Conservation (phyloP, 1,139 yeast species). For the Candida sp. region DNA sequence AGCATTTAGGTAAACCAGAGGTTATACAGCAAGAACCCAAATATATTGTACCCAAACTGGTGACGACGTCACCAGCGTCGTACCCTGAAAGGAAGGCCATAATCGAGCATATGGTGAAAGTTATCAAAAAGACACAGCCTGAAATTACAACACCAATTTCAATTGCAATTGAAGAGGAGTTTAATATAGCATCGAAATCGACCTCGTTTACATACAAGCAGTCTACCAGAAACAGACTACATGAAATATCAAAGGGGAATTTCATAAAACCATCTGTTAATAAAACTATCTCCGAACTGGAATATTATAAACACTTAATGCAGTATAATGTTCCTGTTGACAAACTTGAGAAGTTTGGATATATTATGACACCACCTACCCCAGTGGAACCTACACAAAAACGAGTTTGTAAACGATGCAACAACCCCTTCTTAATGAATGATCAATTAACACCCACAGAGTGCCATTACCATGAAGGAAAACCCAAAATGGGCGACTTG, state of each 20-base stretch:
- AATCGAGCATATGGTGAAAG: conserved; percentile 39
- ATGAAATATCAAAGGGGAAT: neutral
- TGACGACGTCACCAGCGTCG: conserved; percentile 50
- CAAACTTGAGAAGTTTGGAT: conserved; percentile 43
- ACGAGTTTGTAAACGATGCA: conserved; percentile 54
- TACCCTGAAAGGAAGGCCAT: conserved; percentile 47
- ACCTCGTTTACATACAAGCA: conserved; percentile 38
- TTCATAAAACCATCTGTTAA: neutral
- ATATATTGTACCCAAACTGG: conserved; percentile 32
- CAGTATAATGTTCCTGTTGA: conserved; percentile 36
- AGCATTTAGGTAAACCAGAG: conserved; percentile 11
- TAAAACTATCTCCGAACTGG: conserved; percentile 16
- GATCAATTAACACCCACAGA: conserved; percentile 26
- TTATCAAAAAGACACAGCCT: conserved; percentile 29
- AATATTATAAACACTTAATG: conserved; percentile 25
- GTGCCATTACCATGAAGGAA: conserved; percentile 44
- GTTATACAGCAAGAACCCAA: conserved; percentile 23
- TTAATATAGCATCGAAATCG: conserved; percentile 40
- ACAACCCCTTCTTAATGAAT: conserved; percentile 35
- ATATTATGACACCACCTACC: conserved; percentile 40
- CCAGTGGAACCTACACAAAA: conserved; percentile 17
- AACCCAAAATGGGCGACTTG: conserved; percentile 30
- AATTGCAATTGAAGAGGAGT: conserved; percentile 46
- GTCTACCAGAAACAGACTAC: conserved; percentile 22
- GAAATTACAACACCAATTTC: conserved; percentile 29